These are phyloP conservation scores for Rhizopogon sp. DNA, from an alignment of 768 basidiomycete species.

Conservation along the genomic window DNA sequence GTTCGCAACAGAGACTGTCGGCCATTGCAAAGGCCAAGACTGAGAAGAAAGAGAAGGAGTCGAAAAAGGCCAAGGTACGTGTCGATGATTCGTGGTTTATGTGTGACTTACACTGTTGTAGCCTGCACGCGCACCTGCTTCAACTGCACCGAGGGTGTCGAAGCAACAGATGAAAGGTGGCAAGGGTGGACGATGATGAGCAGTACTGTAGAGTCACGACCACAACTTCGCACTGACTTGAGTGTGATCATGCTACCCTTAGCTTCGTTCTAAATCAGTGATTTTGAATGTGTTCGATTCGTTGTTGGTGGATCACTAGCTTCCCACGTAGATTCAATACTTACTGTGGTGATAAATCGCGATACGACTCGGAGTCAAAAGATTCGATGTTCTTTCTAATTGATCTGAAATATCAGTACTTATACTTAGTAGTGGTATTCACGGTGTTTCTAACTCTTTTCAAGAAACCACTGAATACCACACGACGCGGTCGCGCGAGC, in stretches of 20 bases:
- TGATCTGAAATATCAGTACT: too few relatives aligned
- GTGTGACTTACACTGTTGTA: constrained; percentile 21
- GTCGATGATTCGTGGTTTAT: background rate
- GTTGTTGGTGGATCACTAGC: too few relatives aligned
- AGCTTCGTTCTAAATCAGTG: background rate
- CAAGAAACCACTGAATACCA: too few relatives aligned
- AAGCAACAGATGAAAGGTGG: constrained; percentile 97
- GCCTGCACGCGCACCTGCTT: constrained; percentile 51
- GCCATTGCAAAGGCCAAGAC: constrained; percentile 94
- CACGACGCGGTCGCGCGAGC: too few relatives aligned
- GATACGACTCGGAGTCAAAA: too few relatives aligned
- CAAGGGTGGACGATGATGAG: constrained; percentile 71
- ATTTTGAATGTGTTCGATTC: too few relatives aligned
- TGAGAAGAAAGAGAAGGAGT: constrained; percentile 96
- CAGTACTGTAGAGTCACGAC: background rate
- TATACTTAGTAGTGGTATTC: too few relatives aligned
- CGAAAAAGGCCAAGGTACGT: constrained; percentile 80
- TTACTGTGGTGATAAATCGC: too few relatives aligned
- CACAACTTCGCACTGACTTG: background rate
- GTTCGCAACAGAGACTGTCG: constrained; percentile 72
- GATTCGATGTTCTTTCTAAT: too few relatives aligned
- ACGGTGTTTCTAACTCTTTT: too few relatives aligned
- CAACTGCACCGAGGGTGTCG: constrained; percentile 77
- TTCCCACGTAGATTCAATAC: too few relatives aligned
- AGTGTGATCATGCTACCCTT: background rate